phyloP scores from a whole-genome alignment of 208 protist genomes.

The Acanthamoeba triangularis region DNA sequence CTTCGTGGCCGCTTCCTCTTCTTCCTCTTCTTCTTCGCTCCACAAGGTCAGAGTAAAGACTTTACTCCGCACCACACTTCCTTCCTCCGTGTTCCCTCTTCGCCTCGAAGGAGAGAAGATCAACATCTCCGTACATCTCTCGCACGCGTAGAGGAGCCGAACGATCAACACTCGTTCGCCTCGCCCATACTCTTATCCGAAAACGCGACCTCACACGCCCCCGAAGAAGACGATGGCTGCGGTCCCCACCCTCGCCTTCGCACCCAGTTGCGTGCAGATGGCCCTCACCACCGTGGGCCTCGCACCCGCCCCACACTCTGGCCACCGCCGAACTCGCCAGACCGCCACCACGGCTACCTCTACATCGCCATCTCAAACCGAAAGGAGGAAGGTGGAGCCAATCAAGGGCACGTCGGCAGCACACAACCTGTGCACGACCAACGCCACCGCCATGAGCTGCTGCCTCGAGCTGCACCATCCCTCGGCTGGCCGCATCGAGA shows the following conservation, averaged over 20 bases:
- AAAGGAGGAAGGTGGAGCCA: background rate
- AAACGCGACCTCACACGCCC: constrained; percentile 6
- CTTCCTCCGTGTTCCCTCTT: no score
- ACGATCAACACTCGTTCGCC: background rate
- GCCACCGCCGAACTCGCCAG: constrained; percentile 1
- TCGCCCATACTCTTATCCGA: background rate
- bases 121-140: no score
- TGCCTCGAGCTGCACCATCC: constrained; percentile 5
- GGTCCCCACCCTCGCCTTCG: background rate
- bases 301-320: background rate
- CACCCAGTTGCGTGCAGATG: background rate
- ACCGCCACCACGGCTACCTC: background rate
- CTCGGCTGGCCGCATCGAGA: background rate
- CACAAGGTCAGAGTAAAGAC: no score
- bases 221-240: constrained; percentile 4
- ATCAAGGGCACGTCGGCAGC: background rate
- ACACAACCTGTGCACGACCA: background rate
- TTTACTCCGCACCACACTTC: no score
- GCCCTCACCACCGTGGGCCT: constrained; percentile 2
- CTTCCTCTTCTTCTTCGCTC: no score
- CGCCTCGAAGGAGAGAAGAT: no score
- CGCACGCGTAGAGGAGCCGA: background rate
- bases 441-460: background rate
- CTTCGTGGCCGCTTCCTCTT: no score
- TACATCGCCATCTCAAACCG: background rate